Evolutionary conservation across 768 basidiomycete genomes (phyloP).

Genomic region (Favolaschia claudopus): DNA sequence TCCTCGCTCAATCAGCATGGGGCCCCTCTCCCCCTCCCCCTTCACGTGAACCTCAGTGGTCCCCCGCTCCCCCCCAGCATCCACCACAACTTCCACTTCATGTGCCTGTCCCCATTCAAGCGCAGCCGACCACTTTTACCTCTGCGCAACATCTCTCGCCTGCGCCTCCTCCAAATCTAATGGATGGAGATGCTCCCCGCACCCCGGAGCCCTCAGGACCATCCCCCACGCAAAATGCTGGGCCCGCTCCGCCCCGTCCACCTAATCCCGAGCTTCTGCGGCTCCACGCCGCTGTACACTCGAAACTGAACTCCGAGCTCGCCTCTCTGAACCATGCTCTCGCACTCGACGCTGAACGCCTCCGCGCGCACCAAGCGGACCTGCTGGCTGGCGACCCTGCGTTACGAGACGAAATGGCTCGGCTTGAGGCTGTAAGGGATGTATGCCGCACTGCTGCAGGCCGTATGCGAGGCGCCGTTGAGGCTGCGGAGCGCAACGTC

Average conservation of each 20-base stretch:
- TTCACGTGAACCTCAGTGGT: constrained; percentile 23
- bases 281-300: constrained; percentile 79
- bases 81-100: constrained; percentile 11
- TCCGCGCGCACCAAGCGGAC: constrained; percentile 84
- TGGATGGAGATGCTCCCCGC: constrained; percentile 66
- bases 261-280: constrained; percentile 90
- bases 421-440: constrained; percentile 90
- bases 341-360: constrained; percentile 71
- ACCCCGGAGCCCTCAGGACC: constrained; percentile 30
- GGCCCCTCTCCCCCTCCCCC: constrained; percentile 30
- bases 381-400: constrained; percentile 91
- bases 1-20: no score
- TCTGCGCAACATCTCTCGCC: constrained; percentile 29
- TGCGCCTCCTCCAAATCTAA: constrained; percentile 59
- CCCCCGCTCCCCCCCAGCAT: constrained; percentile 13
- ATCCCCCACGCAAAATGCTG: constrained; percentile 20
- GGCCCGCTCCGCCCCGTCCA: constrained; percentile 75
- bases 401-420: constrained; percentile 94
- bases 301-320: constrained; percentile 76
- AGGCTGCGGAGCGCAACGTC: constrained; percentile 75
- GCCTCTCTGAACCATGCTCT: constrained; percentile 72
- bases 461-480: constrained; percentile 69
- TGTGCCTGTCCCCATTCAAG: constrained; percentile 9
- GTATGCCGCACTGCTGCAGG: constrained; percentile 85
- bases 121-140: constrained; percentile 19